Percentiles rank a stretch among this genome's conserved stretches.
Evolutionary conservation across 192 early-diverging fungal genomes (phyloP).

Genomic region (Coemansia sp.): DNA sequence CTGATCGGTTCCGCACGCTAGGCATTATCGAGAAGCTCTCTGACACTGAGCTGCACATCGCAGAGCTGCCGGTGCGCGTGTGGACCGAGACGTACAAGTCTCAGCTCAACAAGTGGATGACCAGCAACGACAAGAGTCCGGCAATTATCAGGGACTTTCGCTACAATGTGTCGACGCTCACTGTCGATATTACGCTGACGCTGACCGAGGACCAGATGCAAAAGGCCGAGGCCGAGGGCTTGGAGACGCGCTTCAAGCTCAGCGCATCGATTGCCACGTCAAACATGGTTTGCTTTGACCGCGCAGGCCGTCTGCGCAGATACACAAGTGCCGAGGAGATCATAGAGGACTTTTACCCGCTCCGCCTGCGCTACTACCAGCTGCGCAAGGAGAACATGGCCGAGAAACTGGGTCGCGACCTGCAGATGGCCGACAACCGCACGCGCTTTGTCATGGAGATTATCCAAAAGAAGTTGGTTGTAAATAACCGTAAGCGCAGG

Average conservation of each 20-base stretch:
- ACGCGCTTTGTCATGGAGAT: conserved; percentile 88
- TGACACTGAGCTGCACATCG: conserved; percentile 75
- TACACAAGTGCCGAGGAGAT: conserved; percentile 76
- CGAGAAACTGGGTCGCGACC: conserved; percentile 62
- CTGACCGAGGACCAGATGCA: conserved; percentile 64
- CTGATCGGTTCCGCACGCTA: conserved; percentile 62
- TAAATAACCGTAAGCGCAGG: conserved; percentile 82
- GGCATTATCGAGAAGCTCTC: conserved; percentile 70
- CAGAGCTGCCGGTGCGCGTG: conserved; percentile 81
- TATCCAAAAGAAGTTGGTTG: conserved; percentile 74
- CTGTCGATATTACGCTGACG: conserved; percentile 44
- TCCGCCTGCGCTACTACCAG: conserved; percentile 80
- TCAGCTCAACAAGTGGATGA: conserved; percentile 71
- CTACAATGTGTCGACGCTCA: conserved; percentile 53
- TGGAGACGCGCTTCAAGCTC: conserved; percentile 83
- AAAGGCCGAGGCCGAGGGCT: conserved; percentile 70
- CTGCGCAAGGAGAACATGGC: conserved; percentile 80
- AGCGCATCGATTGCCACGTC: conserved; percentile 66
- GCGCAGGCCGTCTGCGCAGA: conserved; percentile 77
- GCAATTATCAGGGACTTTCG: conserved; percentile 61
- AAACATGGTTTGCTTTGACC: conserved; percentile 96
- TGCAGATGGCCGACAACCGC: conserved; percentile 74
- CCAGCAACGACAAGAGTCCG: conserved; percentile 66
- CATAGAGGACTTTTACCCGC: conserved; percentile 81
- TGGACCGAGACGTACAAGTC: conserved; percentile 94